Base-by-base conservation (phyloP, 768 basidiomycete species). In the Russula virescens region DNA sequence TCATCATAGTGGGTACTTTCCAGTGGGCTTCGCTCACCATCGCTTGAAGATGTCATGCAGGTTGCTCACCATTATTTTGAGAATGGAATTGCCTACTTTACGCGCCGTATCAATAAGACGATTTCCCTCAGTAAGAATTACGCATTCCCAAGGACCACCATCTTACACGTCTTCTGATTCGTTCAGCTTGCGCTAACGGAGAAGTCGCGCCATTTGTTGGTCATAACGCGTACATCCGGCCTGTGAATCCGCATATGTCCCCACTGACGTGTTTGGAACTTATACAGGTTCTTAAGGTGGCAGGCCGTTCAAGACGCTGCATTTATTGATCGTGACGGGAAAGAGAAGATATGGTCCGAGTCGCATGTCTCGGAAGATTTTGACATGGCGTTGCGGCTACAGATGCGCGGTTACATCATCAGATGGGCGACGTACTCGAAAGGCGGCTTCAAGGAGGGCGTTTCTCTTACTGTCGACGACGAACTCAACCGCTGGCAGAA, bases 401-500 rank as follows among this genome's bases (percentile, higher is more conserved):
- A 91, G 69, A 76, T 88, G 72, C 77, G 76, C 55, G 79, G 75
- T 10, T 76, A 71, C 61, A 74, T 75, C 68, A 76, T 77, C 62
- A 74, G 86, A 60, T 88, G 90, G 92, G 89, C 92, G 25, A 90
- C 89, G 5, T 96, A 96, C 74, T 87, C 85, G 5, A 80, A 86
- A 45, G 85, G 91, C 54, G 87, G 81, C 6, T 95, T 94, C 78
- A 89, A 93, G 75, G 94, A 96, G 73, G 94, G 94, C 64, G 94
- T 96, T 19, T 90, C 88, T 0, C 79, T 96, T 19, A 94, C 94
- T 0, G 85, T 86, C 51, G 91, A 93, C 61, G 94, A 96, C 69
- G 94, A 96, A 73, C 76, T 95, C 16, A 94, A 94, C 69, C 76
- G 94, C 6, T 96, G 94, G 94, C 90, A 94, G 67, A 96, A 94